These are phyloP conservation scores for Schizosaccharomyces cryophilus DNA, from an alignment of 805 yeast genomes.

Conservation along the genomic window DNA sequence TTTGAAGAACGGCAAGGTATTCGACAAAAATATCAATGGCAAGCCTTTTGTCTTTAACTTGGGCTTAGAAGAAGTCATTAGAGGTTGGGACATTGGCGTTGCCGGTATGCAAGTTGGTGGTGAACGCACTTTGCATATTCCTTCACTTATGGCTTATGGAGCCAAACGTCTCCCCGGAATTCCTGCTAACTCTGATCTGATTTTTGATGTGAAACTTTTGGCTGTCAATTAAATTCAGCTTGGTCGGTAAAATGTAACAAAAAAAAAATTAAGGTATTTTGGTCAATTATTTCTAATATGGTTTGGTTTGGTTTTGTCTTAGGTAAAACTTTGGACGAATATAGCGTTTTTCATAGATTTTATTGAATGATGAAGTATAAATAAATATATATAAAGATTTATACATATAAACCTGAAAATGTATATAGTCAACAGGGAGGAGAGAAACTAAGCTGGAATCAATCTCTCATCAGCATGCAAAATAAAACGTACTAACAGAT, in stretches of 20 bases:
- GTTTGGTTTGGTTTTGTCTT: too few species aligned
- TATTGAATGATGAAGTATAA: too few species aligned
- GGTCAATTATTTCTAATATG: neutral
- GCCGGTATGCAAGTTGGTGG: conserved; percentile 98
- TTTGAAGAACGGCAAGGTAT: conserved; percentile 83
- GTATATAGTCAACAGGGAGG: too few species aligned
- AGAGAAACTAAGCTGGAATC: too few species aligned
- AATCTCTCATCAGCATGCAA: too few species aligned
- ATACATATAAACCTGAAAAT: too few species aligned
- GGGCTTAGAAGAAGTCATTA: conserved; percentile 95
- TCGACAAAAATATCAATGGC: conserved; percentile 92
- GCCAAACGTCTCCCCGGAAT: conserved; percentile 83
- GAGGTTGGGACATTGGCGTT: conserved; percentile 85
- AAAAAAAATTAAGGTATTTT: neutral
- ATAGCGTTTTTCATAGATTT: too few species aligned
- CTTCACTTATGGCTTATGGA: conserved; percentile 93
- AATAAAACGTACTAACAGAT: too few species aligned
- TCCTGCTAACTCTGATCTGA: conserved; percentile 90
- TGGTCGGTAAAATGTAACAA: neutral
- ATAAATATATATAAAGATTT: too few species aligned
- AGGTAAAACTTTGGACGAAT: too few species aligned
- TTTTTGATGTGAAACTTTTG: conserved; percentile 85
- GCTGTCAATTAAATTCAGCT: conserved; percentile 38
- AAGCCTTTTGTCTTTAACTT: conserved; percentile 78
- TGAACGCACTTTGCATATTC: conserved; percentile 91